Evolutionary conservation across 2,329 filamentous ascomycete species (phyloP).

Genomic region (Claviceps fusiformis): DNA sequence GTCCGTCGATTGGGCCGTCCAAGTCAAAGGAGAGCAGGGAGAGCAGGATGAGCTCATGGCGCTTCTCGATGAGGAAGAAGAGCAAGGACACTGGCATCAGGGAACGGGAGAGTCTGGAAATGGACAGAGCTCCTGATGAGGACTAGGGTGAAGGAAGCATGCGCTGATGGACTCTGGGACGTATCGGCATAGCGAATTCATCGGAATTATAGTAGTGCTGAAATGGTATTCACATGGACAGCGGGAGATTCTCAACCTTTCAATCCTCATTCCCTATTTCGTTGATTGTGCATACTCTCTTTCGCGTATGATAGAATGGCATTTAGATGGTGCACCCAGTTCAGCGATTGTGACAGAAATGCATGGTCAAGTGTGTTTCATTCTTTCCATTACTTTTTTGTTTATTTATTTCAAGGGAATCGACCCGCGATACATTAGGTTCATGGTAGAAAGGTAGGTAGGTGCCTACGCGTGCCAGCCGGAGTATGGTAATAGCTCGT

Average conservation of each 20-base stretch:
- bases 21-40: slow-evolving; percentile 33
- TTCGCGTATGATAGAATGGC: neutral
- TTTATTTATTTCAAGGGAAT: neutral
- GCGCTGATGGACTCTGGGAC: neutral
- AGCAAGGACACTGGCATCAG: slow-evolving; percentile 31
- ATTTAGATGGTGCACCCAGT: neutral
- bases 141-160: slow-evolving; percentile 8
- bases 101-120: slow-evolving; percentile 40
- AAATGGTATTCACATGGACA: neutral
- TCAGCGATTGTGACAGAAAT: neutral
- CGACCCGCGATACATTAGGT: no score
- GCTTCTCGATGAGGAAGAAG: slow-evolving; percentile 48
- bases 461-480: no score
- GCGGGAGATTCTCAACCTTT: neutral
- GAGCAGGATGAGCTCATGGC: slow-evolving; percentile 37
- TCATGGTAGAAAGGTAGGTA: no score
- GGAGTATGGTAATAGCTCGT: no score
- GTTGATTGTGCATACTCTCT: neutral
- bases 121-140: slow-evolving; percentile 26
- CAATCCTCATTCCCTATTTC: neutral
- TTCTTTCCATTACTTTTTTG: no score
- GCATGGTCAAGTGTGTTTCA: neutral
- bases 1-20: slow-evolving; percentile 39
- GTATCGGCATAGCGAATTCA: neutral
- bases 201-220: neutral